Evolutionary conservation across 139 green algal species (phyloP), one percentile per base, ranked within the genome.

Genomic region (Chlorella sp.): DNA sequence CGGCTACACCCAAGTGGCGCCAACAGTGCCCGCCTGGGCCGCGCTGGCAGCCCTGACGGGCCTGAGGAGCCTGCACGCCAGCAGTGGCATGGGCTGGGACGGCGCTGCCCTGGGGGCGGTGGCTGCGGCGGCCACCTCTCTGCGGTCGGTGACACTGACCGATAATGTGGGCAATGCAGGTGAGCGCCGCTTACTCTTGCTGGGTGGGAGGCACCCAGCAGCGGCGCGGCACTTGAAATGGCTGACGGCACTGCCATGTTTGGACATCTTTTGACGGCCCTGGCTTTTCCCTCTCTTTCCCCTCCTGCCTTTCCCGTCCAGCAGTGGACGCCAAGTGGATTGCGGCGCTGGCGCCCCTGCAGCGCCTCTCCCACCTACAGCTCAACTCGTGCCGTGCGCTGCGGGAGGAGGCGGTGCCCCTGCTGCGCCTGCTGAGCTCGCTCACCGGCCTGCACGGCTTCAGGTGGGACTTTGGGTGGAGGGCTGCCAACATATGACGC

Each of bases 41-140:
- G 32, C 36, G 56, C 81, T 86, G 4, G 26, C 15, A 18, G 36
- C 36, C 30, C 34, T 80, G 28, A 38, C 56, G 36, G 36, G 47
- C 69, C 69, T 86, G 3, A 68, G 81, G 55, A 34, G 36, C 57
- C 82, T 86, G 51, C 82, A 86, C 41, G 57, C 60, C 72, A 30
- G 38, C 72, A 74, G 39, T 20, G 82, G 82, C n/a, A 17, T 86
- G 72, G 72, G 81, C 28, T 80, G 81, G 70, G 80, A 79, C n/a
- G 63, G 17, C 3, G 63, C 0, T 0, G 41, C 36, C 7, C 32
- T 83, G 11, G 41, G 41, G 20, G 39, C 39, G 1, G 78, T 74
- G 78, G 39, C 44, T 4, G 78, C 28, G 9, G 63, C 62, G 2
- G 78, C 78, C 78, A 75, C 62, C 26, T 44, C 41, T 34, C 63